A percentile compares a stretch with the other conserved stretches of the same genome.
Conservation (phyloP, 2,329 filamentous ascomycete species). For the Acrocalymma vagum region DNA sequence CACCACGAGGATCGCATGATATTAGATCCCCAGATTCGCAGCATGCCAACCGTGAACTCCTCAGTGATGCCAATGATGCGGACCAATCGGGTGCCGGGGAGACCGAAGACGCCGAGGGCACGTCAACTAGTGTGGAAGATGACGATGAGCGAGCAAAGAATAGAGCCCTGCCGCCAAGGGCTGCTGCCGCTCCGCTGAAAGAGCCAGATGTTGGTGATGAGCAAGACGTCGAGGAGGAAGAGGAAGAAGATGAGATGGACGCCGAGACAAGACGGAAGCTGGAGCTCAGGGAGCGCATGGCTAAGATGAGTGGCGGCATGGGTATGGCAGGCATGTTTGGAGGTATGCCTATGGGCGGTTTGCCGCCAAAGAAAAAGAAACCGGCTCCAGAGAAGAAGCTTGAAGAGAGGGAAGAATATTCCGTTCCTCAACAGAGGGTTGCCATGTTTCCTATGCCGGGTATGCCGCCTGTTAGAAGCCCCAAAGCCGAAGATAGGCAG, state of each 20-base stretch:
- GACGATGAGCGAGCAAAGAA: conserved; percentile 65
- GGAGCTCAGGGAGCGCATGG: conserved; percentile 93
- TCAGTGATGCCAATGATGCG: conserved; percentile 71
- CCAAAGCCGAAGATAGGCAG: conserved; percentile 54
- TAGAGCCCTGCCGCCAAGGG: conserved; percentile 23
- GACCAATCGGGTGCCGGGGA: conserved; percentile 71
- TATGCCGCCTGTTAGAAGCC: conserved; percentile 66
- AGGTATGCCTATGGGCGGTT: conserved; percentile 68
- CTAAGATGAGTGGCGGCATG: conserved; percentile 98
- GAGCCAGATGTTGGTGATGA: conserved; percentile 59
- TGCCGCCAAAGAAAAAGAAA: conserved; percentile 60
- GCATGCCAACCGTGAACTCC: conserved; percentile 59
- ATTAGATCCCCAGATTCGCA: conserved; percentile 49
- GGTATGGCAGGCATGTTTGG: conserved; percentile 93
- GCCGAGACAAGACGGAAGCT: conserved; percentile 85
- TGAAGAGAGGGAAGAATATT: conserved; percentile 44
- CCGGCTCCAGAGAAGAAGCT: conserved; percentile 45
- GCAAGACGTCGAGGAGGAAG: conserved; percentile 66
- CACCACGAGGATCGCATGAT: conserved; percentile 48
- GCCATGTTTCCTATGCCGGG: conserved; percentile 74
- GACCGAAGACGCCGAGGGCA: conserved; percentile 67
- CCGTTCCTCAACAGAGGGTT: conserved; percentile 51
- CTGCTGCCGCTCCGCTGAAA: conserved; percentile 51
- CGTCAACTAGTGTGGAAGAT: conserved; percentile 77
- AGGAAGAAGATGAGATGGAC: conserved; percentile 85